A percentile compares a stretch with the other conserved stretches of the same genome.
Evolutionary conservation across 208 protist species (phyloP).

Genomic region (Naegleria gruberi): DNA sequence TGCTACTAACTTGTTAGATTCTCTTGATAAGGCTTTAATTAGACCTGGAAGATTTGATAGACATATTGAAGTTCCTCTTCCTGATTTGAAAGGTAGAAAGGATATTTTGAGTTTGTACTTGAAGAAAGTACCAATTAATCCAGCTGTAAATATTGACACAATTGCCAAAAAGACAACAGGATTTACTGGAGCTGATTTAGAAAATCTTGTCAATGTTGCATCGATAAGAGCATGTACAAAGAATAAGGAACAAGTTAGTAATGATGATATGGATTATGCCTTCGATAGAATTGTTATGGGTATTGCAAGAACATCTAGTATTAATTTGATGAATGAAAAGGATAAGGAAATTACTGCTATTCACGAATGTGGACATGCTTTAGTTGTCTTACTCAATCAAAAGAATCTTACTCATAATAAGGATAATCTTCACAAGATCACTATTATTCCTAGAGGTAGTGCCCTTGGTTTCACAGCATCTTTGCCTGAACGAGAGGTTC

Average conservation of each 20-base stretch:
- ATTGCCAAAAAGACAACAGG: constrained; percentile 71
- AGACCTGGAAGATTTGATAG: constrained; percentile 70
- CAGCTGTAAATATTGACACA: constrained; percentile 6
- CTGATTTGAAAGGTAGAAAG: constrained; percentile 46
- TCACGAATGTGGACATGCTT: constrained; percentile 12
- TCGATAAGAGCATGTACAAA: constrained; percentile 63
- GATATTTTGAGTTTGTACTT: constrained; percentile 39
- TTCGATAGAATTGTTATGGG: constrained; percentile 6
- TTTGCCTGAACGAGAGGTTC: not conserved
- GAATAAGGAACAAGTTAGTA: not conserved
- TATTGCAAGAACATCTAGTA: not conserved
- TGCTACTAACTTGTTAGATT: constrained; percentile 94
- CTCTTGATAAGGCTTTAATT: constrained; percentile 80
- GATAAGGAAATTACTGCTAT: constrained; percentile 6
- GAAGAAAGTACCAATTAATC: not conserved
- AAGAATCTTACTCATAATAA: not conserved
- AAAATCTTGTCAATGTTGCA: constrained; percentile 81
- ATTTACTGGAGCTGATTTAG: constrained; percentile 77
- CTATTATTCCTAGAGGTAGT: constrained; percentile 7
- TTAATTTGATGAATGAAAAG: not conserved
- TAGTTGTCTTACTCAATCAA: not conserved
- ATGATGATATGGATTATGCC: not conserved
- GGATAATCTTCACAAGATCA: constrained; percentile 1
- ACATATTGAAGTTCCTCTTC: constrained; percentile 45
- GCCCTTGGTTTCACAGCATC: not conserved